Evolutionary conservation across 2,329 filamentous ascomycete genomes (phyloP).

Genomic region (Ophiognomonia clavigignenti-juglandacearum): DNA sequence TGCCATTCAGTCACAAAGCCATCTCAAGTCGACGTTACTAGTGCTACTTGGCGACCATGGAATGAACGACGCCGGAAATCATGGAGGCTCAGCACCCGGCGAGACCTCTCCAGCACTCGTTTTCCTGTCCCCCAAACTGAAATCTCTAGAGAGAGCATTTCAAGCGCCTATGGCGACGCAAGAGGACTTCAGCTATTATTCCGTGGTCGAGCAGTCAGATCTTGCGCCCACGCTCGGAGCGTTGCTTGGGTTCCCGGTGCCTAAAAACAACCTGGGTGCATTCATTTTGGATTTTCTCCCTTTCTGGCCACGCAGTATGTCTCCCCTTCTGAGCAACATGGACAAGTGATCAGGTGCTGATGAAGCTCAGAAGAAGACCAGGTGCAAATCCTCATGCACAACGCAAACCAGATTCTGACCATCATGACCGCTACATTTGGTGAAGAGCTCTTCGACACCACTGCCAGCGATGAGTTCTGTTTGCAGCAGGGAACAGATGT

Average conservation of each 20-base stretch:
- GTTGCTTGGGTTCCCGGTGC: conserved; percentile 80
- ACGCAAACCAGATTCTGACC: conserved; percentile 73
- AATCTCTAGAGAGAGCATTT: conserved; percentile 40
- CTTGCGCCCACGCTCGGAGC: conserved; percentile 84
- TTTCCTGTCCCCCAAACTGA: conserved; percentile 83
- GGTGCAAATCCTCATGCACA: conserved; percentile 66
- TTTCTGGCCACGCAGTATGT: conserved; percentile 64
- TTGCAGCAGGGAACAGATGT: conserved; percentile 39
- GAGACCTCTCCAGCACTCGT: conserved; percentile 91
- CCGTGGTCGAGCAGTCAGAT: conserved; percentile 86
- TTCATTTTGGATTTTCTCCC: conserved; percentile 75
- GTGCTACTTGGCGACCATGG: conserved; percentile 92
- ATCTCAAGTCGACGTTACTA: conserved; percentile 74
- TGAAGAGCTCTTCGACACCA: conserved; percentile 35
- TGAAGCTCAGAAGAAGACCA: conserved; percentile 43
- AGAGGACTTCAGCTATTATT: conserved; percentile 79
- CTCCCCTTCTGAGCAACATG: neutral
- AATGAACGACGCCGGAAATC: conserved; percentile 99
- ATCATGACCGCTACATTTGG: conserved; percentile 73
- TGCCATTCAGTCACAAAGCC: conserved; percentile 64
- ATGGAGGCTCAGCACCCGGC: conserved; percentile 87
- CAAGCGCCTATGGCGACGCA: conserved; percentile 52
- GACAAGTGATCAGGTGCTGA: neutral
- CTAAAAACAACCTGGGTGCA: conserved; percentile 84
- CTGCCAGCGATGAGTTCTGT: conserved; percentile 21